phyloP scores from a whole-genome alignment of 495 filamentous ascomycete species.

The Tricharina praecox region DNA sequence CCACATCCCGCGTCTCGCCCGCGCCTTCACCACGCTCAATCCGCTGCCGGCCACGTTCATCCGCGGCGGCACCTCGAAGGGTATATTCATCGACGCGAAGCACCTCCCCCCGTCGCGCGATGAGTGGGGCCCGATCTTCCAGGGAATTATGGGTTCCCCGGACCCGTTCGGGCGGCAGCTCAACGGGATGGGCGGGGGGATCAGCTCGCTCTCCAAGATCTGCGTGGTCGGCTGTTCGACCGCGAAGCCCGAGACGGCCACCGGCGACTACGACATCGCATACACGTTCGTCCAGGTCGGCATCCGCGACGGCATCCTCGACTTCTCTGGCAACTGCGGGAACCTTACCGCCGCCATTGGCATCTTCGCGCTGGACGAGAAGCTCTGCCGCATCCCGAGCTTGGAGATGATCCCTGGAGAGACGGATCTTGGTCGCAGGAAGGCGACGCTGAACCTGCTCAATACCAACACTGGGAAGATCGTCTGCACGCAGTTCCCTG shows the following conservation, averaged over 20 bases:
- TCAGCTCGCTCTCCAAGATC: slow-evolving; percentile 53
- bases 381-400: slow-evolving; percentile 25
- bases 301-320: slow-evolving; percentile 39
- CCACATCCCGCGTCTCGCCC: neutral
- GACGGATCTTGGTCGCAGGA: slow-evolving; percentile 29
- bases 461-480: slow-evolving; percentile 41
- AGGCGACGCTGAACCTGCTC: slow-evolving; percentile 33
- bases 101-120: slow-evolving; percentile 34
- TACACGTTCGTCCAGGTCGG: slow-evolving; percentile 58
- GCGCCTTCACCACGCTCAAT: neutral
- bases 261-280: slow-evolving; percentile 37
- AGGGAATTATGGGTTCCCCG: slow-evolving; percentile 46
- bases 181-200: slow-evolving; percentile 53
- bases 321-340: slow-evolving; percentile 55
- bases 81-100: slow-evolving; percentile 41
- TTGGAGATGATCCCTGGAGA: neutral
- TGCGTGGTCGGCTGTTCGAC: slow-evolving; percentile 48
- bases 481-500: slow-evolving; percentile 25
- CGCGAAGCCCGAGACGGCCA: slow-evolving; percentile 33
- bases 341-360: slow-evolving; percentile 57
- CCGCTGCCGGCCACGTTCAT: slow-evolving; percentile 47
- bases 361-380: slow-evolving; percentile 43
- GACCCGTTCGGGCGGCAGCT: slow-evolving; percentile 55
- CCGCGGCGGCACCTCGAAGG: slow-evolving; percentile 56
- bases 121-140: slow-evolving; percentile 44